Evolutionary conservation across 495 filamentous ascomycete genomes (phyloP), one percentile per base, ranked within the genome.

Genomic region (Hamigera avellanea): DNA sequence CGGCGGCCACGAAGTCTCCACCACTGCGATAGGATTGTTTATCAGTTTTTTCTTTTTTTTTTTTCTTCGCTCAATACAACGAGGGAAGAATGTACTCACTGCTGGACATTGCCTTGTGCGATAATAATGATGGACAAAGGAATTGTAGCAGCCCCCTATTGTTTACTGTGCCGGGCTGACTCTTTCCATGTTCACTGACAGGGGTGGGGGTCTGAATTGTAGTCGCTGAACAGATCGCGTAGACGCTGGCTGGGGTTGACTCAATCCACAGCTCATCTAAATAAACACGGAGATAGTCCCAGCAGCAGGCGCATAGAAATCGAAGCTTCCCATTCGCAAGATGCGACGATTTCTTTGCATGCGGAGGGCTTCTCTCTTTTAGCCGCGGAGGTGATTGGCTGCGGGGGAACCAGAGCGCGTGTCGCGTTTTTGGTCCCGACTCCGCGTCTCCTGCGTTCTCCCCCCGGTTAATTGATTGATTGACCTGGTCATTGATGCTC

Each of bases 1-100:
- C 10, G 87, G 87, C 28, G 87, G 87, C 87, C 87, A 95, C 57
- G 76, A 73, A 41, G 63, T 59, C 43, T 76, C 72, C 25, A 50
- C 59, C 64, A 67, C 59, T 62, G 17, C 23, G 14, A 38, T 34
- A 23, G 19, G 23, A 2, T 15, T 6, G 4, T 36, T 8, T 13
- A 16, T 40, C 37, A 44, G 27, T 32, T 16, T 0, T 32, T 5
- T n/a, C 12, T 10, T 7, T 30, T 7, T n/a, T 15, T 14, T 15
- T 10, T 12, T 29, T n/a, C n/a, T n/a, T n/a, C n/a, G n/a, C 3
- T n/a, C 14, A n/a, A 37, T 13, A 19, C 13, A 7, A 36, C 13
- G 19, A 15, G 36, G 1, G 27, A n/a, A 19, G 15, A 19, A 19
- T 8, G 15, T 35, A 46, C 51, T 54, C 32, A 54, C 51, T 54